Conservation (phyloP, 768 basidiomycete genomes). For the Serendipita vermifera region DNA sequence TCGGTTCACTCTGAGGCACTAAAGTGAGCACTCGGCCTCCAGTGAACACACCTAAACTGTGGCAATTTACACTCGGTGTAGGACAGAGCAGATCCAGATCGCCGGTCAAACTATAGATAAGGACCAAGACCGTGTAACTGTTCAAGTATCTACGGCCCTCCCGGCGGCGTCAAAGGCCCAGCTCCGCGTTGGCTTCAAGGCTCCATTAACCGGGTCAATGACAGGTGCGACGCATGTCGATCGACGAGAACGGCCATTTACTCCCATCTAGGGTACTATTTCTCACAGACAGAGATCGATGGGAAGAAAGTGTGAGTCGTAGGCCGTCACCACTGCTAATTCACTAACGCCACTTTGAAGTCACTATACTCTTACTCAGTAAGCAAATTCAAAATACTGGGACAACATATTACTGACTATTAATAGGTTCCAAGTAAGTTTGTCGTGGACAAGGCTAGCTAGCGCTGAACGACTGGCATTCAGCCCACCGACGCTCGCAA, state of each 20-base stretch:
- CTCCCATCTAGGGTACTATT: constrained; percentile 44
- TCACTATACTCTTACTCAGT: constrained; percentile 74
- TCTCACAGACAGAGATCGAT: constrained; percentile 47
- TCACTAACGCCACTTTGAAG: constrained; percentile 4
- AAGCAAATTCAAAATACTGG: constrained; percentile 29
- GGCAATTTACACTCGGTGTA: neutral
- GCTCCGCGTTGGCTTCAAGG: constrained; percentile 53
- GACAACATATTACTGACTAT: neutral
- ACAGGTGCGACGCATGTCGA: constrained; percentile 32
- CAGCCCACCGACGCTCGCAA: constrained; percentile 76
- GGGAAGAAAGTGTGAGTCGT: constrained; percentile 39
- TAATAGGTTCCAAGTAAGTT: neutral
- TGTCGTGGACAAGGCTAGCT: too few species aligned
- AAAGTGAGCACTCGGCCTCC: too few species aligned
- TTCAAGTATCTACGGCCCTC: constrained; percentile 45
- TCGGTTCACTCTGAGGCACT: constrained; percentile 44
- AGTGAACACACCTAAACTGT: too few species aligned
- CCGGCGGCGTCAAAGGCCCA: constrained; percentile 56
- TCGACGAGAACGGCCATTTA: constrained; percentile 11
- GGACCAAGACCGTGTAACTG: constrained; percentile 48
- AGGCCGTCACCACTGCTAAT: neutral
- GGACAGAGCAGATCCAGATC: constrained; percentile 31
- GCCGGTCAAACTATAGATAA: constrained; percentile 41
- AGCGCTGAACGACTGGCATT: constrained; percentile 10
- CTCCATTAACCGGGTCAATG: constrained; percentile 56